A percentile compares a stretch with the other conserved stretches of the same genome.
Evolutionary conservation across 768 basidiomycete genomes (phyloP).

Genomic region (Dictyophora rubrovolvata): DNA sequence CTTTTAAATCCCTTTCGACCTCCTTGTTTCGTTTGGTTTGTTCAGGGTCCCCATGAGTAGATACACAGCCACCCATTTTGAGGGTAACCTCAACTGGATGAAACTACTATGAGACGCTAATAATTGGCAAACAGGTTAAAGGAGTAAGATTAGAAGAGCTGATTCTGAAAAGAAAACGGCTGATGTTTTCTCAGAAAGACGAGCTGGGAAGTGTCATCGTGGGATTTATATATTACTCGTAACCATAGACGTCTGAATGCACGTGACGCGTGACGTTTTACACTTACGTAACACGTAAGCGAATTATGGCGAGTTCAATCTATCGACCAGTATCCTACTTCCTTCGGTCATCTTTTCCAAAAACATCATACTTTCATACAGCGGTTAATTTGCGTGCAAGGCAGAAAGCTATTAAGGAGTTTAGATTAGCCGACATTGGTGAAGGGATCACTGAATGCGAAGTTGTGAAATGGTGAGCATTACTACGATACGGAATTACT

Average conservation of each 20-base stretch:
- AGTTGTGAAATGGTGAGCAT: constrained; percentile 69
- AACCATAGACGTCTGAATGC: neutral
- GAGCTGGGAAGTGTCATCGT: neutral
- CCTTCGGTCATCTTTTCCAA: neutral
- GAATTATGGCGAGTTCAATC: no score
- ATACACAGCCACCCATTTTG: constrained; percentile 73
- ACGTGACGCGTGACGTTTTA: neutral
- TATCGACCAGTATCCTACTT: no score
- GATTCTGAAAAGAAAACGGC: neutral
- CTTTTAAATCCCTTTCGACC: constrained; percentile 69
- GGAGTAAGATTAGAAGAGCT: neutral
- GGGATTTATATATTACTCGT: neutral
- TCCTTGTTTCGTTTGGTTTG: constrained; percentile 59
- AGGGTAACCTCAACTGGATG: neutral
- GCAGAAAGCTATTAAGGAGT: constrained; percentile 1
- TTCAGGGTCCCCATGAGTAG: constrained; percentile 54
- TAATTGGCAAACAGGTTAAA: neutral
- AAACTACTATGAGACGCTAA: neutral
- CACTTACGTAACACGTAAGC: neutral
- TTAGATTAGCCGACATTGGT: constrained; percentile 65
- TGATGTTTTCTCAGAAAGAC: neutral
- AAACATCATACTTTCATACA: neutral
- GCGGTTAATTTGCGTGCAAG: neutral
- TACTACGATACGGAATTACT: neutral
- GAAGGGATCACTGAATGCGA: constrained; percentile 90